Evolutionary conservation across 306 rosid genomes (phyloP), one percentile per base, ranked within the genome.

Genomic region (Cucumis melo): DNA sequence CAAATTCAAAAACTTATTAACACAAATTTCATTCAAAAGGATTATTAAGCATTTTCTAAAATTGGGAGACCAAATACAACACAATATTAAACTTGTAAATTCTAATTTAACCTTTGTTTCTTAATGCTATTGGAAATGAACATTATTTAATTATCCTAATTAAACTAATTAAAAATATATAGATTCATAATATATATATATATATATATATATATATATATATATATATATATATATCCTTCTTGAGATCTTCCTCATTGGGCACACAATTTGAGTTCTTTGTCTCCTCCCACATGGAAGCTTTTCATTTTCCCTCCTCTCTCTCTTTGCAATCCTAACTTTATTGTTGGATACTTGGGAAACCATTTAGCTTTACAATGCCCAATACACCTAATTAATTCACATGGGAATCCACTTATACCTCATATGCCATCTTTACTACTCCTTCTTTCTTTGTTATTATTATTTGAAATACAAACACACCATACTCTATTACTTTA

Each of bases 291-390:
- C 62, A 57, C 62, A 9, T 57, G 62, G 62, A 57, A 57, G 62
- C 56, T 10, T 21, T n/a, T 21, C 10, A 6, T 10, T 57, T 57
- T 57, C 32, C 7, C 15, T 57, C 15, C 29, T 27, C 29, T 27
- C 29, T 57, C 29, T 20, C 62, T 57, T 46, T 57, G 62, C 15
- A 9, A 3, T 1, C 5, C 23, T 67, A 67, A 67, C 13, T 67
- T 67, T 36, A 67, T 16, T 67, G 42, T 67, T 39, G 16, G 42
- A 59, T 34, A 44, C 48, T 13, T 7, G 19, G 3, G 59, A 4
- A 60, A 60, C 46, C 63, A 60, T 76, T 76, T 76, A 60, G 42
- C 59, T 38, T 41, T 27, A 27, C 72, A 76, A 76, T 42, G 20
- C 48, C 8, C 29, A 27, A 27, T 12, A 41, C n/a, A 41, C 29